Evolutionary conservation across 495 filamentous ascomycete species (phyloP).

Genomic region (Jackrogersella multiformis): DNA sequence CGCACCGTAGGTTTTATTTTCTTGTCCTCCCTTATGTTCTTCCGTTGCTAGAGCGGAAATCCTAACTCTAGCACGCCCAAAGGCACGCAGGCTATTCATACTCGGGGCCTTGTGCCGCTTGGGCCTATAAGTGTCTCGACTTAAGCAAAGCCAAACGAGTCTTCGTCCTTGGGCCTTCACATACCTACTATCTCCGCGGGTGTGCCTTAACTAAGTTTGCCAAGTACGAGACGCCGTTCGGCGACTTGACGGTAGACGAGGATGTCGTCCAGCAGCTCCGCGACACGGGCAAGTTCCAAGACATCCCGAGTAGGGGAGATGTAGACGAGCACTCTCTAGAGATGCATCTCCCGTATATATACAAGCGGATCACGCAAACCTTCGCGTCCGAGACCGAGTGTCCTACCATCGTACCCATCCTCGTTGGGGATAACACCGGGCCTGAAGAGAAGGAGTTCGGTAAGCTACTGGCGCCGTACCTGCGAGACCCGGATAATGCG

Average conservation of each 20-base stretch:
- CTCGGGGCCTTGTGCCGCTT: constrained; percentile 91
- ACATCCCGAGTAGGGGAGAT: constrained; percentile 75
- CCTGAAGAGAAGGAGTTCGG: constrained; percentile 76
- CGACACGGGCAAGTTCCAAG: constrained; percentile 71
- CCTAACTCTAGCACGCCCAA: constrained; percentile 22
- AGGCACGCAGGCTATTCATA: constrained; percentile 98
- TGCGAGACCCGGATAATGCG: constrained; percentile 76
- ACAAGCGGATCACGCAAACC: constrained; percentile 76
- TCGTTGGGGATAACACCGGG: constrained; percentile 80
- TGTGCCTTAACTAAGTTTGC: constrained; percentile 80
- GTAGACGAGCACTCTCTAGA: constrained; percentile 94
- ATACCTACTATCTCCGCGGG: constrained; percentile 81
- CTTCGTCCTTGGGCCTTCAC: constrained; percentile 94
- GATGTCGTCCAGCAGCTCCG: constrained; percentile 70
- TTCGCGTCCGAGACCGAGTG: constrained; percentile 61
- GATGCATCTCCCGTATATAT: constrained; percentile 95
- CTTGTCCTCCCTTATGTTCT: constrained; percentile 3
- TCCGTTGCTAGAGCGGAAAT: constrained; percentile 13
- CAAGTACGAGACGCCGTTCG: constrained; percentile 86
- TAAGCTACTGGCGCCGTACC: constrained; percentile 76
- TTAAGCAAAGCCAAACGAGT: constrained; percentile 82
- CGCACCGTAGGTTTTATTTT: constrained; percentile 77
- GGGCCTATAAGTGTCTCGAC: constrained; percentile 93
- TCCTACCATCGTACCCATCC: constrained; percentile 83
- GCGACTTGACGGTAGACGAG: constrained; percentile 77